A percentile compares a stretch with the other conserved stretches of the same genome.
Conservation (phyloP, 2,329 filamentous ascomycete genomes). For the Ustulina deusta region DNA sequence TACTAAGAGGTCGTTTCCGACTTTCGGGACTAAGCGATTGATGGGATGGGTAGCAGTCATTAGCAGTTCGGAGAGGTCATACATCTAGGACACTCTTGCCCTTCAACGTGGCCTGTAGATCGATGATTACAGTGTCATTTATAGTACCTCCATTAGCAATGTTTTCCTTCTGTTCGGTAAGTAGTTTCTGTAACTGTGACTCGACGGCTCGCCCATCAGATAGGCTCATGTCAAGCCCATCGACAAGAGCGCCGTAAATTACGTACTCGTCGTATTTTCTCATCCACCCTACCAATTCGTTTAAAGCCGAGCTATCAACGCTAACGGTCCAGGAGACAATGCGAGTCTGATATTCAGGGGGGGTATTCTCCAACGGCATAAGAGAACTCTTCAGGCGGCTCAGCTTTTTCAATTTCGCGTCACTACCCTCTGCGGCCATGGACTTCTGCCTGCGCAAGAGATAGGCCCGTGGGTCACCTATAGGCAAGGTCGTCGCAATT, state of each 20-base stretch:
- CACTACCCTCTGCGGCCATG: slow-evolving; percentile 38
- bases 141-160: not conserved
- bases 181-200: slow-evolving; percentile 40
- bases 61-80: not conserved
- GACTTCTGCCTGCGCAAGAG: slow-evolving; percentile 52
- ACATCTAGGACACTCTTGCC: slow-evolving; percentile 24
- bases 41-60: not conserved
- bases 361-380: slow-evolving; percentile 48
- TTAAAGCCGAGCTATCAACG: slow-evolving; percentile 34
- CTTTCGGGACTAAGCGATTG: not conserved
- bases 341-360: slow-evolving; percentile 40
- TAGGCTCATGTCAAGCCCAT: slow-evolving; percentile 48
- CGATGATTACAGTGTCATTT: slow-evolving; percentile 4
- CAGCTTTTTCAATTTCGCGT: slow-evolving; percentile 39
- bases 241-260: slow-evolving; percentile 40
- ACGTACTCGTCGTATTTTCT: slow-evolving; percentile 47
- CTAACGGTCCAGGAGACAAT: slow-evolving; percentile 31
- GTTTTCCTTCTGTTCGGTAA: slow-evolving; percentile 37
- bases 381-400: slow-evolving; percentile 49
- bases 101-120: slow-evolving; percentile 31
- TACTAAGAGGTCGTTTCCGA: too few species aligned
- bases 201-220: slow-evolving; percentile 44
- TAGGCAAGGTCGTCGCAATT: slow-evolving; percentile 46
- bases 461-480: slow-evolving; percentile 50
- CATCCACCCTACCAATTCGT: slow-evolving; percentile 24